Base-by-base conservation (phyloP, 2,329 filamentous ascomycete genomes). In the Alternaria rosae region DNA sequence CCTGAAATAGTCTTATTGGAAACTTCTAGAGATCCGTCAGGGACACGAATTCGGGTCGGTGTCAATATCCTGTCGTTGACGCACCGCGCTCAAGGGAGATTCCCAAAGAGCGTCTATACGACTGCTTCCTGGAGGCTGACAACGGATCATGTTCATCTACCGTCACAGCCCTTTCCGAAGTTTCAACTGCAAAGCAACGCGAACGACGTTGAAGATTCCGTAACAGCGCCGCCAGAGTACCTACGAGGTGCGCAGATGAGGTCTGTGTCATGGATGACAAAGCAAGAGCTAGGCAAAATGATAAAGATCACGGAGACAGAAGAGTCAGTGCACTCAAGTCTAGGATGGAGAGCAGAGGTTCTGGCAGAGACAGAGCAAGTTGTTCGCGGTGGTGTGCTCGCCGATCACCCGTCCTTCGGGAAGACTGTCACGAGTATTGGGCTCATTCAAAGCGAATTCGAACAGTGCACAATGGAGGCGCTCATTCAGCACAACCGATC, bases 371-470 rank as follows among this genome's bases (percentile, higher is more conserved):
- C 80, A 35, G 23, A 74, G n/a, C 51, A 80, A 54, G 35, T 61
- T 30, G 64, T 89, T 42, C 83, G 82, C 17, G 89, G 89, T 12
- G 89, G 89, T 6, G 82, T 91, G 17, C 80, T 90, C 32, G 88
- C 88, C 3, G 88, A 90, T 69, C 82, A 87, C 45, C 87, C 90
- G 32, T 88, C 87, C 0, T 91, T 89, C 70, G 89, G 89, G 0
- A 91, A 92, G 69, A 91, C 89, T 0, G 84, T 88, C 2, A 84
- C 86, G 0, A 84, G 84, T 3, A 80, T 91, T 12, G 87, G 82
- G 1, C 75, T 91, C 9, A 83, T 90, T 28, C 80, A 86, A 35
- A 74, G 78, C 5, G 81, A 85, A 45, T 80, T 81, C 26, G 63
- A 76, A 10, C 44, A 70, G 8, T 30, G 52, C 1, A 42, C 45